Conservation (phyloP, 352 stramenopile species). For the Phytophthora cactorum region DNA sequence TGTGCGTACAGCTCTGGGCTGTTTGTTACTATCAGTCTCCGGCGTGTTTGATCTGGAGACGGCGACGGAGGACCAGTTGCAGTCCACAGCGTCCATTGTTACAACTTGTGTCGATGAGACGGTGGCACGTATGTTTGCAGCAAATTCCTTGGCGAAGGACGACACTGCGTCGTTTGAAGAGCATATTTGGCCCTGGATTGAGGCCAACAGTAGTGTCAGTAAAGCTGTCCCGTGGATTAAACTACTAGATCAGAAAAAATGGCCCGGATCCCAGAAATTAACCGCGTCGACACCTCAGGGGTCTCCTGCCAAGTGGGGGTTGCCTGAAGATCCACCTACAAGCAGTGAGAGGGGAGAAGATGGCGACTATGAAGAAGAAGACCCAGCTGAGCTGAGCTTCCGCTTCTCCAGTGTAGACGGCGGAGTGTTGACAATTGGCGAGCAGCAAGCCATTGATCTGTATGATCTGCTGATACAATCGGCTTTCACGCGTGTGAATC, state of each 20-base stretch:
- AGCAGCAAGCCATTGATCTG: conserved; percentile 62
- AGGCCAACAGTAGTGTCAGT: conserved; percentile 41
- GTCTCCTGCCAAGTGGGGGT: conserved; percentile 34
- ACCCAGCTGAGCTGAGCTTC: conserved; percentile 52
- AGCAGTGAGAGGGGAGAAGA: conserved; percentile 32
- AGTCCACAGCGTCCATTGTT: conserved; percentile 64
- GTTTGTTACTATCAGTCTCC: conserved; percentile 60
- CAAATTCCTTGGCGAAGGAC: conserved; percentile 48
- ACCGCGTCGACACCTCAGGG: conserved; percentile 26
- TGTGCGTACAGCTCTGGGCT: conserved; percentile 48
- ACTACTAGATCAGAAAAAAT: conserved; percentile 72
- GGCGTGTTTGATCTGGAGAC: conserved; percentile 72
- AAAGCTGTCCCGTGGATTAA: conserved; percentile 75
- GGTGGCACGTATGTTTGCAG: conserved; percentile 52
- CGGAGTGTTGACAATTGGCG: conserved; percentile 59
- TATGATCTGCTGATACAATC: conserved; percentile 72
- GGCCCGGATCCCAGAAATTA: conserved; percentile 62
- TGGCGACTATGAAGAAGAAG: conserved; percentile 23
- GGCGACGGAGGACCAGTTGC: conserved; percentile 52
- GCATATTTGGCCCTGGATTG: conserved; percentile 70
- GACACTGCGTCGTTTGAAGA: conserved; percentile 41
- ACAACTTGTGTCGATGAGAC: conserved; percentile 63
- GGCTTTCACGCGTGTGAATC: conserved; percentile 72
- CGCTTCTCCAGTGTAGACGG: conserved; percentile 76
- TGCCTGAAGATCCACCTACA: conserved; percentile 20